Base-by-base conservation (phyloP, 768 basidiomycete genomes). In the Mycena kentingensis region DNA sequence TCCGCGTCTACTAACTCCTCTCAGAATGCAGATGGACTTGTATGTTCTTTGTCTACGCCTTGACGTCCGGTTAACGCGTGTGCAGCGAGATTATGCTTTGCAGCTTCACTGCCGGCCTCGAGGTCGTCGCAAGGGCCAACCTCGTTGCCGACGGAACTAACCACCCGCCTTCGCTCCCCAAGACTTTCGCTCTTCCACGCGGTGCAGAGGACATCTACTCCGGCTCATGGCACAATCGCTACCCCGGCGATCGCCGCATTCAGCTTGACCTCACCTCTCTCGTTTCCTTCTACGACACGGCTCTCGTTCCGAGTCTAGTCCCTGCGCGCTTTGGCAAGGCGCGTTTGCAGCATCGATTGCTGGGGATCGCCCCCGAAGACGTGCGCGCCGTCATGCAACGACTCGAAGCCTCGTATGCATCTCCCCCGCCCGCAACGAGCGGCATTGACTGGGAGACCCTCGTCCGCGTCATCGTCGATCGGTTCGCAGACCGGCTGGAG, bases 71-170 rank as follows among this genome's bases (percentile, higher is more conserved):
- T 56, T 22, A 10, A 37, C 16, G 10, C 5, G 24, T 5, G 6
- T n/a, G 19, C 16, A 74, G 73, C 43, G 73, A 74, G 52, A 43
- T 71, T 8, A 69, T 74, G 65, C 49, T 72, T 4, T 73, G 72
- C 41, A 46, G 69, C 34, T 70, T 73, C 31, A 55, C 59, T 2
- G 39, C 55, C 28, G 72, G 72, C 2, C 43, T 73, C 21, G 37
- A 52, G 24, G 52, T 65, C 7, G 52, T 66, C 13, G 63, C 67
- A 26, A 59, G 56, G 3, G 45, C 39, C 25, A 54, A 63, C 21
- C 24, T 70, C 31, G 24, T 49, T 27, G 29, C 39, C 13, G 46
- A 48, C 27, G n/a, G 34, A 46, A 19, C 36, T 18, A 18, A 18
- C 36, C 31, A 32, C 31, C 36, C 11, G 36, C 11, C 10, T 18